A percentile compares a stretch with the other conserved stretches of the same genome.
phyloP scores from a whole-genome alignment of 768 basidiomycete genomes.

The Multifurca ochricompacta region DNA sequence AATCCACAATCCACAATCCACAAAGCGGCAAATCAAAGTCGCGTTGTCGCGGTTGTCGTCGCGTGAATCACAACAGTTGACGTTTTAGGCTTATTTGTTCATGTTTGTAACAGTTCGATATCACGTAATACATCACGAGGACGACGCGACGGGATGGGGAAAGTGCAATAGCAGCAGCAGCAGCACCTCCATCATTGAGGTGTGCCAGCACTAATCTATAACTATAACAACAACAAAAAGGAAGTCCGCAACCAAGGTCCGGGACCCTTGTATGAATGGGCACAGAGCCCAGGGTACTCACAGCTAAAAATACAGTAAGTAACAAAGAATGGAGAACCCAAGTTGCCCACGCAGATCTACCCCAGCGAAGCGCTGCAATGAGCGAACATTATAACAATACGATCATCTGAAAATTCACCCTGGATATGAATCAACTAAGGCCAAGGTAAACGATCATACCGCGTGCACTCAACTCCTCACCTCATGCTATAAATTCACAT shows the following conservation, averaged over 20 bases:
- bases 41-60: too few species aligned
- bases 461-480: too few species aligned
- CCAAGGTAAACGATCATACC: too few species aligned
- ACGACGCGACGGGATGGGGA: neutral
- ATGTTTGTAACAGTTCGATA: neutral
- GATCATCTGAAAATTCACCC: too few species aligned
- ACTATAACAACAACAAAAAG: neutral
- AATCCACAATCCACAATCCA: neutral
- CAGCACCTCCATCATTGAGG: too few species aligned
- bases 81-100: conserved; percentile 6
- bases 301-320: neutral
- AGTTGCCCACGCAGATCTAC: neutral
- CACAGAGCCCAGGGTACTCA: neutral
- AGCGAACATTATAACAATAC: too few species aligned
- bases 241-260: neutral
- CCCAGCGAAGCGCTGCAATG: neutral
- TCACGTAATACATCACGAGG: conserved; percentile 2
- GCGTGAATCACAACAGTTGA: too few species aligned
- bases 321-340: neutral
- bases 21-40: too few species aligned
- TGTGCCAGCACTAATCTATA: too few species aligned
- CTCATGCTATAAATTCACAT: too few species aligned
- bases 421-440: too few species aligned
- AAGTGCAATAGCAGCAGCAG: neutral
- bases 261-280: neutral